A percentile compares a stretch with the other conserved stretches of the same genome.
Evolutionary conservation across 495 filamentous ascomycete species (phyloP).

Genomic region (Penicillium daleae): DNA sequence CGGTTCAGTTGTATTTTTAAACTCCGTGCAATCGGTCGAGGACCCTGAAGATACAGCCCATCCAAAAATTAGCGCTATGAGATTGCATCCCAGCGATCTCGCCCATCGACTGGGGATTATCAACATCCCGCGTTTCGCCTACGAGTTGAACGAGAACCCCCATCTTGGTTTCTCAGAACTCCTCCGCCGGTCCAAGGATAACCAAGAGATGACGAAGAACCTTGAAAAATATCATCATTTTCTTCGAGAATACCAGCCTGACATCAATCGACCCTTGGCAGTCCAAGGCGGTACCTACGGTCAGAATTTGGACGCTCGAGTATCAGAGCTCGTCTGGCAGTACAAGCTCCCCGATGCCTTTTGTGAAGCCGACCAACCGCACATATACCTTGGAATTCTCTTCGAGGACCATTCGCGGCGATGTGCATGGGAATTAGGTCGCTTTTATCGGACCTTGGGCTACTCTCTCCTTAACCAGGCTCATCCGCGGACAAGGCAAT

Average conservation of each 20-base stretch:
- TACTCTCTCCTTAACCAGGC: constrained; percentile 60
- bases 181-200: constrained; percentile 33
- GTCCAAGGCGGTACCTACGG: neutral
- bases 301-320: constrained; percentile 35
- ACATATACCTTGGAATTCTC: constrained; percentile 62
- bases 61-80: constrained; percentile 38
- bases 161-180: constrained; percentile 34
- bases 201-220: constrained; percentile 9
- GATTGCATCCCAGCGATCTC: constrained; percentile 41
- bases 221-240: constrained; percentile 45
- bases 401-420: constrained; percentile 60
- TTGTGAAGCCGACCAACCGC: constrained; percentile 18
- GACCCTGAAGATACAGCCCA: constrained; percentile 19
- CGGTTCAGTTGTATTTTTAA: constrained; percentile 63
- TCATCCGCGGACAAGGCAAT: constrained; percentile 22
- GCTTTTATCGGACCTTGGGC: constrained; percentile 54
- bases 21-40: constrained; percentile 43
- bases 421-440: constrained; percentile 67
- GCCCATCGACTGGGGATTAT: constrained; percentile 42
- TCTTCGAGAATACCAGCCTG: constrained; percentile 44
- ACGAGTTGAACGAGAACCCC: constrained; percentile 33
- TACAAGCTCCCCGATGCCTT: constrained; percentile 27
- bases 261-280: neutral
- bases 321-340: constrained; percentile 44
- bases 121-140: constrained; percentile 40